Conservation (phyloP, 176 grass and related monocot species). For the Oryza nivara region DNA sequence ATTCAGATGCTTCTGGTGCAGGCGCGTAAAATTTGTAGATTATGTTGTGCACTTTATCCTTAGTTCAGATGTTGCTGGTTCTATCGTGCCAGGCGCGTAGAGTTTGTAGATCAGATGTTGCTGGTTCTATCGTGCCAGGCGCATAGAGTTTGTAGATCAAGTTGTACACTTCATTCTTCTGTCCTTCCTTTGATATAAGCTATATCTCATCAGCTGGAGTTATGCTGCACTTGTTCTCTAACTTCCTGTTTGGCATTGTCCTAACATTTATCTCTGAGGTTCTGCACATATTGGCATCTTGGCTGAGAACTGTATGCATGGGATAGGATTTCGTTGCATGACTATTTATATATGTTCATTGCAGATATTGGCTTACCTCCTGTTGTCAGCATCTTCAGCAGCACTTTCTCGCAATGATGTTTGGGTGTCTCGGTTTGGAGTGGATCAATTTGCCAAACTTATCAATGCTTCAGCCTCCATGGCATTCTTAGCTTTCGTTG, state of each 20-base stretch:
- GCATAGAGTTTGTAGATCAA: not conserved
- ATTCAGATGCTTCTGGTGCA: not conserved
- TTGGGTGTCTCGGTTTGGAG: constrained; percentile 76
- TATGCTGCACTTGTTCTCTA: not conserved
- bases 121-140: not conserved
- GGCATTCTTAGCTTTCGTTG: constrained; percentile 71
- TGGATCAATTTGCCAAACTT: constrained; percentile 70
- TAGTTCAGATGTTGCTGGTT: not conserved
- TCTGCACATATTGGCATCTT: not conserved
- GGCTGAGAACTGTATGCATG: not conserved
- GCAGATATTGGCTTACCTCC: constrained; percentile 76
- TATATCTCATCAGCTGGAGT: not conserved
- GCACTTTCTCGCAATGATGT: constrained; percentile 71
- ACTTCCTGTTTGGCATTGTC: not conserved
- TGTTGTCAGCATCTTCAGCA: constrained; percentile 79
- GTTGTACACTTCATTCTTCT: not conserved
- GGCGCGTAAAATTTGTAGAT: not conserved
- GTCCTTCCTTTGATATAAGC: not conserved
- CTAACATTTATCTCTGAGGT: not conserved
- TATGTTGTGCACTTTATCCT: not conserved
- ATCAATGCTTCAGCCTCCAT: constrained; percentile 66
- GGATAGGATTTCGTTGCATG: not conserved
- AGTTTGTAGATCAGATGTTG: not conserved
- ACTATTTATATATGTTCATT: not conserved
- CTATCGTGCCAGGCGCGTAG: not conserved